phyloP scores from a whole-genome alignment of 768 basidiomycete genomes.

The Hypholoma sublateritium region DNA sequence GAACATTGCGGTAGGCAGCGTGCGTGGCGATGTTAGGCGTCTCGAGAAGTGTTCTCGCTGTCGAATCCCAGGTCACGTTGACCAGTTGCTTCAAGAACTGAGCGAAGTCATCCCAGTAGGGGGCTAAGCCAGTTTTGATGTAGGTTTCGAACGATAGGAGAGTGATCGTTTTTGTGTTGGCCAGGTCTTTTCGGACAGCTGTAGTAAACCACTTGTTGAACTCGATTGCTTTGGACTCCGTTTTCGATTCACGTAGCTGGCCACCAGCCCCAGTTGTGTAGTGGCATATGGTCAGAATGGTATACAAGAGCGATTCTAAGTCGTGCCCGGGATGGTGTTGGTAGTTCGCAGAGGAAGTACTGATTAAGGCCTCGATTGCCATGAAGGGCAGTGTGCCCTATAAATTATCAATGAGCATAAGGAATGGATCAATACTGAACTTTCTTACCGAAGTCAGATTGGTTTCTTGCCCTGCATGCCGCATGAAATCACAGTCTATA shows the following conservation, averaged over 20 bases:
- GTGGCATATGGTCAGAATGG: background rate
- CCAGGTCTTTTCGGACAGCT: background rate
- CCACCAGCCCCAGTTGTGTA: constrained; percentile 2
- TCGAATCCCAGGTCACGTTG: background rate
- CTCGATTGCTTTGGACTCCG: background rate
- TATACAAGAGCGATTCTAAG: background rate
- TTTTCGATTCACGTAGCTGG: background rate
- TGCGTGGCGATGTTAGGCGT: background rate
- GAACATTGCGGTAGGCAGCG: background rate
- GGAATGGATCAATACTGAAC: too few species aligned
- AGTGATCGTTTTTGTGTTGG: background rate
- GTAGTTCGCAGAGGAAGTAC: background rate
- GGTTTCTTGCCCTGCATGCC: too few species aligned
- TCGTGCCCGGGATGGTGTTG: constrained; percentile 4
- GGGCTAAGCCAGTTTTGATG: background rate
- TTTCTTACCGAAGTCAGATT: too few species aligned
- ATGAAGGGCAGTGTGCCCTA: constrained; percentile 8
- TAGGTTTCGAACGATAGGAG: background rate
- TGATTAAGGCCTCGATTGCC: background rate
- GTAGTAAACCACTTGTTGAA: background rate
- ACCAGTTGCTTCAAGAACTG: background rate
- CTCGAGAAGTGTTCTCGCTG: background rate
- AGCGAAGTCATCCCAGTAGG: constrained; percentile 1
- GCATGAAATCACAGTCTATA: constrained; percentile 7
- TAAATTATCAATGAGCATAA: background rate